Evolutionary conservation across 331 rosid genomes (phyloP).

Genomic region (Arachis monticola): DNA sequence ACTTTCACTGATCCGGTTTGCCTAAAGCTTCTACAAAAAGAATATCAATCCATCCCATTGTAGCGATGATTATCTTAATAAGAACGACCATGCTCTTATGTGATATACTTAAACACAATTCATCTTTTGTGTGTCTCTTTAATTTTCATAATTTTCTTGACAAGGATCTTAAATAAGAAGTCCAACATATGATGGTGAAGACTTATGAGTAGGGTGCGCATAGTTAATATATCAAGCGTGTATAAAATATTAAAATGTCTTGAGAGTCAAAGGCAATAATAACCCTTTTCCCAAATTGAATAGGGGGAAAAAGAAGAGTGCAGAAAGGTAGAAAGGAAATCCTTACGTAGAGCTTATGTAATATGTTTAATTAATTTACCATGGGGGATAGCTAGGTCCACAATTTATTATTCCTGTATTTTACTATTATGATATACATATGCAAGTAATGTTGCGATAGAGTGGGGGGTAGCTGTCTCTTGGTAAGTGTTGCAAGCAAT

Average conservation of each 20-base stretch:
- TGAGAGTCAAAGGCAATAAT: background rate
- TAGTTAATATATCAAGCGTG: no score
- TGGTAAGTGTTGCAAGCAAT: slow-evolving; percentile 20
- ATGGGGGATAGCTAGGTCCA: background rate
- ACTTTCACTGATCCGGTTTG: no score
- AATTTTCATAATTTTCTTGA: no score
- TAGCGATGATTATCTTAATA: no score
- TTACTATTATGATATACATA: background rate
- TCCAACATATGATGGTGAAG: no score
- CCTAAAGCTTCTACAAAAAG: background rate
- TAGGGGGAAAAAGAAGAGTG: background rate
- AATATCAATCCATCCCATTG: no score
- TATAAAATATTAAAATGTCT: background rate
- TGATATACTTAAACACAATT: no score
- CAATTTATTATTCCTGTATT: background rate
- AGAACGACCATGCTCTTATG: no score
- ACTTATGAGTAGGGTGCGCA: background rate
- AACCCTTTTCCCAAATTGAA: background rate
- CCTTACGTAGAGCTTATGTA: background rate
- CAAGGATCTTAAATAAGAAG: no score
- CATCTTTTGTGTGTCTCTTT: no score
- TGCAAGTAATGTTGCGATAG: background rate
- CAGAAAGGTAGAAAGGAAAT: background rate
- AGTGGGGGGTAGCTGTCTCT: slow-evolving; percentile 12
- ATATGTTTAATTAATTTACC: background rate